Evolutionary conservation across 805 yeast species (phyloP).

Genomic region (Kockiozyma suomiensis): DNA sequence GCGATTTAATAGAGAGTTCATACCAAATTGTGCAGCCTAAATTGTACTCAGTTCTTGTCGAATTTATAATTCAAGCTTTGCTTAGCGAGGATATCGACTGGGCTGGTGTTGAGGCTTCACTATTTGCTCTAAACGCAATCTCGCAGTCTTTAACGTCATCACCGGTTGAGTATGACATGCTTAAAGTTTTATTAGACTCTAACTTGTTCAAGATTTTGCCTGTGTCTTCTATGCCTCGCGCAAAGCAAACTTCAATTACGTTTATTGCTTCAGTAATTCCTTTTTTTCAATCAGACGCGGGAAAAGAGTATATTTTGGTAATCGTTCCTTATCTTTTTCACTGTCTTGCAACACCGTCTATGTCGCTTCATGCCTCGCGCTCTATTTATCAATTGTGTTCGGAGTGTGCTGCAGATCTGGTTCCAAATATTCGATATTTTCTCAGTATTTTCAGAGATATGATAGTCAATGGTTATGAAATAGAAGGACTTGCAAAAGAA

Average conservation of each 20-base stretch:
- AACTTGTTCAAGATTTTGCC: slow-evolving; percentile 39
- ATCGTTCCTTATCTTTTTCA: slow-evolving; percentile 61
- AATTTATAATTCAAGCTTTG: slow-evolving; percentile 40
- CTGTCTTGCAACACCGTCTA: slow-evolving; percentile 40
- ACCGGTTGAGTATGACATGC: slow-evolving; percentile 38
- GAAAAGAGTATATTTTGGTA: slow-evolving; percentile 50
- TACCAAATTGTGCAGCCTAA: slow-evolving; percentile 65
- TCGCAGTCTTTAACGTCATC: slow-evolving; percentile 52
- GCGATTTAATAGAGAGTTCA: slow-evolving; percentile 73
- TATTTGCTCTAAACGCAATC: slow-evolving; percentile 60
- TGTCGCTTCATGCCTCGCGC: slow-evolving; percentile 51
- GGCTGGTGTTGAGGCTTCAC: slow-evolving; percentile 59
- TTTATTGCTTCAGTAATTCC: slow-evolving; percentile 52
- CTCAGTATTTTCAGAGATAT: slow-evolving; percentile 28
- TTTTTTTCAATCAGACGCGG: slow-evolving; percentile 55
- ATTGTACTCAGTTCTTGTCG: slow-evolving; percentile 51
- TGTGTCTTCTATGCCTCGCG: slow-evolving; percentile 36
- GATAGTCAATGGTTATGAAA: slow-evolving; percentile 37
- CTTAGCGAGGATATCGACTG: slow-evolving; percentile 37
- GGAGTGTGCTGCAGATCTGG: slow-evolving; percentile 19
- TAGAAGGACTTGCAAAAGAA: slow-evolving; percentile 40
- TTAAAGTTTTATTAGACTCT: slow-evolving; percentile 39
- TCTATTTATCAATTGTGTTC: slow-evolving; percentile 56
- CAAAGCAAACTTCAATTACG: slow-evolving; percentile 55
- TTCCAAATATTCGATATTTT: slow-evolving; percentile 19